Evolutionary conservation across 306 rosid genomes (phyloP), one percentile per base, ranked within the genome.

Genomic region (Geum urbanum): DNA sequence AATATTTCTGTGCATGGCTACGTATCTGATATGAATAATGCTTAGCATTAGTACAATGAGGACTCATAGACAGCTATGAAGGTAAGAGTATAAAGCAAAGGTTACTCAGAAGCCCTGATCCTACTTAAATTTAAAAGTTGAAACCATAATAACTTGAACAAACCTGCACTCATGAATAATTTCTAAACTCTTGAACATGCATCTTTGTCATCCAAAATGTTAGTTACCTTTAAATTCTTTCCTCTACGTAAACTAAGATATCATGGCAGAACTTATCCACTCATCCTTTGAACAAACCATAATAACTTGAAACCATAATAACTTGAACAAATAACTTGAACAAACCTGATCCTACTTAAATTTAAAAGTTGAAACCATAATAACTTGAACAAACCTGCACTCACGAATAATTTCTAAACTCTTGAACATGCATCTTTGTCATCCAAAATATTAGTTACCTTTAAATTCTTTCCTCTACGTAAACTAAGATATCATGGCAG

Each of bases 1-100:
- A 94, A 78, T 94, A 94, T 72, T 94, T 94, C 63, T 94, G 98
- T 10, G 98, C 98, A 77, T 94, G 98, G 77, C 98, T 94, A 10
- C 98, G 89, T 66, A 94, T 94, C 98, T 94, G 83, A 63, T 70
- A 82, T 78, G 59, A 58, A 54, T 6, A 58, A 11, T 5, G 44
- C 56, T 22, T 35, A 40, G 16, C 44, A 22, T 77, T 51, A 51
- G n/a, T 52, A 71, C n/a, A 50, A 40, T 2, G 32, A 66, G 66
- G 57, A 41, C 15, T 71, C 18, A 48, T 35, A 8, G 20, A 61
- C n/a, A 48, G 20, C 27, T 48, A 56, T 15, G 43, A 20, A 72
- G 46, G 10, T 1, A 27, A 47, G 63, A 43, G 9, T 5, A 10
- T 37, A 56, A 32, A 56, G 20, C 43, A 20, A 37, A 53, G 40